Evolutionary conservation across 2,329 filamentous ascomycete species (phyloP).

Genomic region (Colletotrichum tabaci): DNA sequence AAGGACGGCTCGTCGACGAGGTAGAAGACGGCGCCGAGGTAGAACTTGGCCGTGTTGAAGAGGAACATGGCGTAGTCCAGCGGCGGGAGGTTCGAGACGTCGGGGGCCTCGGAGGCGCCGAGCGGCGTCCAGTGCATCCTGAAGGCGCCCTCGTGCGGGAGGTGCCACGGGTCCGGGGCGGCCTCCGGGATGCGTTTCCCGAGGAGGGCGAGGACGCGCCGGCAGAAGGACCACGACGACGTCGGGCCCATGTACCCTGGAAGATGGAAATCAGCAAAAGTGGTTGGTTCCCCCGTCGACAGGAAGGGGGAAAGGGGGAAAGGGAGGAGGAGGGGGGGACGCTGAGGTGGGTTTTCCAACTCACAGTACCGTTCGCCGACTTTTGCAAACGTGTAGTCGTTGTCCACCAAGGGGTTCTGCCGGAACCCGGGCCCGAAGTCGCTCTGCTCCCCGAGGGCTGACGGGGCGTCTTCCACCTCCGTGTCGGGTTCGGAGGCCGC

Average conservation of each 20-base stretch:
- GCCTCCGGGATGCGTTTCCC: slow-evolving; percentile 52
- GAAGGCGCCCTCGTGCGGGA: slow-evolving; percentile 49
- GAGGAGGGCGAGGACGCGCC: slow-evolving; percentile 51
- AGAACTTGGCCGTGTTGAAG: slow-evolving; percentile 47
- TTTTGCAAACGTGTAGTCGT: slow-evolving; percentile 51
- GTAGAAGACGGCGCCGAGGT: slow-evolving; percentile 45
- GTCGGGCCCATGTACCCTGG: slow-evolving; percentile 54
- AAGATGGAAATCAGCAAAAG: neutral
- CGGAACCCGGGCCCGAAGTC: slow-evolving; percentile 38
- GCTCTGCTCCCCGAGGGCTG: slow-evolving; percentile 12
- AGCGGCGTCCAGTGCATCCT: slow-evolving; percentile 49
- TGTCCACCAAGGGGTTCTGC: slow-evolving; percentile 51
- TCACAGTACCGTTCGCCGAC: slow-evolving; percentile 51
- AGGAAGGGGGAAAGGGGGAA: too few species aligned
- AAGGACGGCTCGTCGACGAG: slow-evolving; percentile 46
- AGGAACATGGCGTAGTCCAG: slow-evolving; percentile 46
- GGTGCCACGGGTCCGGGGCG: slow-evolving; percentile 51
- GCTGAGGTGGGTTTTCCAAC: slow-evolving; percentile 4
- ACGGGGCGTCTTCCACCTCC: slow-evolving; percentile 14
- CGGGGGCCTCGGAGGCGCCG: slow-evolving; percentile 45
- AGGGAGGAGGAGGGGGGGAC: too few species aligned
- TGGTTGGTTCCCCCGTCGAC: too few species aligned
- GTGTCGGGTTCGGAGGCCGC: slow-evolving; percentile 29
- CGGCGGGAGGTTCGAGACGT: slow-evolving; percentile 47
- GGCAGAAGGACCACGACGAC: slow-evolving; percentile 55